Percentiles rank a stretch among this genome's conserved stretches.
Evolutionary conservation across 2,329 filamentous ascomycete species (phyloP).

Genomic region (Botrytis medusae): DNA sequence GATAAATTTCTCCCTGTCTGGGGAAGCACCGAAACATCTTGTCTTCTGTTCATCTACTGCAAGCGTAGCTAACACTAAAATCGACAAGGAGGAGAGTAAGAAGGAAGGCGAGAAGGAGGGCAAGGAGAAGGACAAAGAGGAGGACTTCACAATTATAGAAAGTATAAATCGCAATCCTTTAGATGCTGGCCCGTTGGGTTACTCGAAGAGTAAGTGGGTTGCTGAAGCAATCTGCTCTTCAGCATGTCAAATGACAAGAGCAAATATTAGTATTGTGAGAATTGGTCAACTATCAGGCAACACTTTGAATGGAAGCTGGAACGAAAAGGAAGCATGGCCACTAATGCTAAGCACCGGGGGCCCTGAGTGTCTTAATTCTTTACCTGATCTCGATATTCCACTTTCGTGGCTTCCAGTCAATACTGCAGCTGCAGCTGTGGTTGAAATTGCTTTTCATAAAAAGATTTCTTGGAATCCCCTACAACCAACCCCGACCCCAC

Average conservation of each 20-base stretch:
- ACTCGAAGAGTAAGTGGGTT: slow-evolving; percentile 58
- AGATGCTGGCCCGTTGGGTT: slow-evolving; percentile 51
- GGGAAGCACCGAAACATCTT: slow-evolving; percentile 37
- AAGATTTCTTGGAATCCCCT: background rate
- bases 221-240: slow-evolving; percentile 53
- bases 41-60: slow-evolving; percentile 55
- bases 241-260: slow-evolving; percentile 35
- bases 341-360: slow-evolving; percentile 46
- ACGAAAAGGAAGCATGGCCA: slow-evolving; percentile 50
- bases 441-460: slow-evolving; percentile 40
- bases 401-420: slow-evolving; percentile 48
- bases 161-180: background rate
- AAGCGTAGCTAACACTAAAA: slow-evolving; percentile 40
- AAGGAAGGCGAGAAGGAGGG: slow-evolving; percentile 19
- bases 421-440: slow-evolving; percentile 45
- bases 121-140: too few species aligned
- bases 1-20: slow-evolving; percentile 45
- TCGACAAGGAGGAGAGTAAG: slow-evolving; percentile 22
- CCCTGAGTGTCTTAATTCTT: slow-evolving; percentile 40
- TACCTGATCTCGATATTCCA: slow-evolving; percentile 43
- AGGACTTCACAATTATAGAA: background rate
- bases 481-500: background rate
- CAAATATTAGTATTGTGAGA: slow-evolving; percentile 24
- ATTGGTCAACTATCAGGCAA: slow-evolving; percentile 49
- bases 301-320: slow-evolving; percentile 47